These are phyloP conservation scores for Rhizomucor miehei DNA, from an alignment of 371 early-diverging fungal genomes.

Conservation along the genomic window DNA sequence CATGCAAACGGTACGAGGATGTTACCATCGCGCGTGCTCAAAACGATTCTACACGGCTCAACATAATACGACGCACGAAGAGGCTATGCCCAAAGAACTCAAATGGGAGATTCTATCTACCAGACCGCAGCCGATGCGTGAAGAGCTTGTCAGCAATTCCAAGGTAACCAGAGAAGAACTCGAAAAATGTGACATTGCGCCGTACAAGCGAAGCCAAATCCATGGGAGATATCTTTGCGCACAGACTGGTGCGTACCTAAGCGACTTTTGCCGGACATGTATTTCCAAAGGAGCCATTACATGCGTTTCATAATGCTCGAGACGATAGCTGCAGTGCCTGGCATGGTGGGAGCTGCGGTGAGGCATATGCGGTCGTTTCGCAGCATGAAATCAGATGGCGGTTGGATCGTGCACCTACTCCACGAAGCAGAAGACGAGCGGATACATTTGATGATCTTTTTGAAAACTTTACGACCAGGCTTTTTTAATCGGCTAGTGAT, in stretches of 20 bases:
- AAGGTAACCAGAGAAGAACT: slow-evolving; percentile 46
- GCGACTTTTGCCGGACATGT: slow-evolving; percentile 61
- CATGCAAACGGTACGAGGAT: no score
- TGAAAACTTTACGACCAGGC: slow-evolving; percentile 70
- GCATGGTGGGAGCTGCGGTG: slow-evolving; percentile 86
- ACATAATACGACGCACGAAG: not conserved
- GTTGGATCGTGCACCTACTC: slow-evolving; percentile 83
- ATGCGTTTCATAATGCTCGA: slow-evolving; percentile 74
- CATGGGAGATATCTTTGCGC: slow-evolving; percentile 59
- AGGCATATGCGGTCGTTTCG: slow-evolving; percentile 86
- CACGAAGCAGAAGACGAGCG: slow-evolving; percentile 81
- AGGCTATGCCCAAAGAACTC: not conserved
- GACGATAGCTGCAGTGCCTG: slow-evolving; percentile 79
- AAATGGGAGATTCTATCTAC: not conserved
- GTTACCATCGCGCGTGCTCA: no score
- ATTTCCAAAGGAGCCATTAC: slow-evolving; percentile 69
- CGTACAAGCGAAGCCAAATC: slow-evolving; percentile 48
- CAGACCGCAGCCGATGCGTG: slow-evolving; percentile 2
- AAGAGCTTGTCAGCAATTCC: not conserved
- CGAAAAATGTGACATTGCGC: slow-evolving; percentile 54
- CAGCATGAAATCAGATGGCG: slow-evolving; percentile 76
- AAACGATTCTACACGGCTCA: no score
- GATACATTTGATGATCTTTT: slow-evolving; percentile 87
- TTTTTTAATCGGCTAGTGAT: slow-evolving; percentile 59
- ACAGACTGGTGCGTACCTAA: slow-evolving; percentile 55